These are phyloP conservation scores for Medicago ruthenica DNA, from an alignment of 306 rosid species.

Conservation along the genomic window DNA sequence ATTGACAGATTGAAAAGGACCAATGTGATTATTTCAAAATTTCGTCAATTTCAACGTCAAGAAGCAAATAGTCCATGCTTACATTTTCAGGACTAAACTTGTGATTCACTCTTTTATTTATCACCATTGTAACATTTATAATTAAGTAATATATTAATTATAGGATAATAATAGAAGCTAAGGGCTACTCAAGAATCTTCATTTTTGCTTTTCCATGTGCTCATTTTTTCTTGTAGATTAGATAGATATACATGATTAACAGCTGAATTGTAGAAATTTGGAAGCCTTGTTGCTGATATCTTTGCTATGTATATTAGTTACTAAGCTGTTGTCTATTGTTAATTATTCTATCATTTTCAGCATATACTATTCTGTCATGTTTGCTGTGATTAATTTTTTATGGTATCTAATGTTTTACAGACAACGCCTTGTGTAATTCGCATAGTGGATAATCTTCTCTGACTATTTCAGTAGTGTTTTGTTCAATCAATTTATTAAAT, in stretches of 20 bases:
- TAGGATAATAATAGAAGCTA: background rate
- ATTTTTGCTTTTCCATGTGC: background rate
- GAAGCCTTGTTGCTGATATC: background rate
- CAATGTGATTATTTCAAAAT: background rate
- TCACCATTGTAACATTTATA: background rate
- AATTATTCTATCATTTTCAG: slow-evolving; percentile 21
- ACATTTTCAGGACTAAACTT: background rate
- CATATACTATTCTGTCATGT: background rate
- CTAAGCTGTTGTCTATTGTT: background rate
- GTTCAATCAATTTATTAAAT: background rate
- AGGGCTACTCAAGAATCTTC: background rate
- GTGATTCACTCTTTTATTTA: slow-evolving; percentile 7
- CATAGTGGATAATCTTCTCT: background rate
- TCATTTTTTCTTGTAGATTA: background rate
- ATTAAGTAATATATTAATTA: background rate
- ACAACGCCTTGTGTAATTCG: background rate
- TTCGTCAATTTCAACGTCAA: background rate
- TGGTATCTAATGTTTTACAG: too few species aligned
- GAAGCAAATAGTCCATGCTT: background rate
- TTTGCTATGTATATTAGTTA: background rate
- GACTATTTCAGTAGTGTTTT: background rate
- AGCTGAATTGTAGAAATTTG: slow-evolving; percentile 16
- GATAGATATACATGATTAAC: slow-evolving; percentile 9
- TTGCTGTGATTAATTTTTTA: background rate
- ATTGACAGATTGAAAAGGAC: background rate